phyloP scores from a whole-genome alignment of 495 filamentous ascomycete species.

The Hypoxylon rickii region DNA sequence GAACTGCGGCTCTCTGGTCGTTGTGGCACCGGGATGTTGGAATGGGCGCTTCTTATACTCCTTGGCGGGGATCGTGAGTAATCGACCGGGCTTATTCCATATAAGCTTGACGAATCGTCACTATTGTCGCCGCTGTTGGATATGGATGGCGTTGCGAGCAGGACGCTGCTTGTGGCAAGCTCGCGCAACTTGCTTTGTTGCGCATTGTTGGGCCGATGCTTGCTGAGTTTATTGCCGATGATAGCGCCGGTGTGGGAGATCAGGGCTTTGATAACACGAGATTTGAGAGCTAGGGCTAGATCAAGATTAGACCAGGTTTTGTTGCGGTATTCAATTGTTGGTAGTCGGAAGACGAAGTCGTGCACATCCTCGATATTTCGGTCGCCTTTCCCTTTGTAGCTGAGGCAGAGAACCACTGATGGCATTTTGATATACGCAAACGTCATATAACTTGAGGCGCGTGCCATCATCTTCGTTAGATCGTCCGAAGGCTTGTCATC shows the following conservation, averaged over 20 bases:
- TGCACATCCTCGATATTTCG: slow-evolving; percentile 96
- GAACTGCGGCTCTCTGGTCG: slow-evolving; percentile 50
- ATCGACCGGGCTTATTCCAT: slow-evolving; percentile 52
- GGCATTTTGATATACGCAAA: slow-evolving; percentile 93
- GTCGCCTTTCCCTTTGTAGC: slow-evolving; percentile 94
- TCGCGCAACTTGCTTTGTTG: slow-evolving; percentile 81
- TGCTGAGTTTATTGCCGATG: slow-evolving; percentile 93
- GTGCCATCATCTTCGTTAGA: slow-evolving; percentile 95
- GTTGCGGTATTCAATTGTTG: slow-evolving; percentile 92
- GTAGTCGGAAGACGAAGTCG: slow-evolving; percentile 95
- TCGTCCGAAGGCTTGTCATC: slow-evolving; percentile 74
- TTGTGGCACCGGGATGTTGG: slow-evolving; percentile 43
- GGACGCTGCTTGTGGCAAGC: slow-evolving; percentile 66
- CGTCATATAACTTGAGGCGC: slow-evolving; percentile 96
- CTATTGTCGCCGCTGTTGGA: slow-evolving; percentile 48
- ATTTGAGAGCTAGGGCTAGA: slow-evolving; percentile 87
- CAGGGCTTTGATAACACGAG: slow-evolving; percentile 88
- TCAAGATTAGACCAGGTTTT: slow-evolving; percentile 99
- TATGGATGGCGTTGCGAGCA: slow-evolving; percentile 48
- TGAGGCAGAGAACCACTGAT: slow-evolving; percentile 90
- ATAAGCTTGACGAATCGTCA: slow-evolving; percentile 55
- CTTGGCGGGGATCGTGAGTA: slow-evolving; percentile 55
- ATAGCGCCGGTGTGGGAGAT: slow-evolving; percentile 96
- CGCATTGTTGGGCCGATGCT: slow-evolving; percentile 77
- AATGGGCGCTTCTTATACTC: slow-evolving; percentile 46